A percentile compares a stretch with the other conserved stretches of the same genome.
phyloP scores from a whole-genome alignment of 139 green algal genomes.

The Chlamydomonas sphaeroides region DNA sequence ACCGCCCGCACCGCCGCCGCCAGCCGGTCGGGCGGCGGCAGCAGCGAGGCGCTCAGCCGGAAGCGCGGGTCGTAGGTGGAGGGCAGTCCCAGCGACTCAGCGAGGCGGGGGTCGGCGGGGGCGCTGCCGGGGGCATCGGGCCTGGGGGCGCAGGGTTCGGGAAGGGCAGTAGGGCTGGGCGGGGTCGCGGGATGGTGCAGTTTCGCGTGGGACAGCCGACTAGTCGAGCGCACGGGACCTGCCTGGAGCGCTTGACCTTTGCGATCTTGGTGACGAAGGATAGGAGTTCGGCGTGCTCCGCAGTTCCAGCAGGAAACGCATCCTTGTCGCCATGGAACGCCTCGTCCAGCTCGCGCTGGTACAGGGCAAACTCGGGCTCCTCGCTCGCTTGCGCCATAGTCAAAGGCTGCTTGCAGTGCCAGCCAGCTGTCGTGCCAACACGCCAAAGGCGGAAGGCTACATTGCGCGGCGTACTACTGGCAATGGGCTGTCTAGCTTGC shows the following conservation, averaged over 20 bases:
- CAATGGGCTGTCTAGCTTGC: no score
- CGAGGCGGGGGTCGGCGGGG: background rate
- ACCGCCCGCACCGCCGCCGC: background rate
- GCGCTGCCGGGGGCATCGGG: background rate
- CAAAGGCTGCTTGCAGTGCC: no score
- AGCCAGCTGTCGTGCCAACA: no score
- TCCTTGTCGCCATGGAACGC: constrained; percentile 31
- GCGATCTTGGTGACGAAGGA: constrained; percentile 18
- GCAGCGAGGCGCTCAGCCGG: background rate
- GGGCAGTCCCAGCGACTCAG: constrained; percentile 32
- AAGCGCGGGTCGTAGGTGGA: constrained; percentile 34
- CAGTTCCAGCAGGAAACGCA: constrained; percentile 20
- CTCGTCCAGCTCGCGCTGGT: constrained; percentile 43
- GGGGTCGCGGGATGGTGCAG: no score
- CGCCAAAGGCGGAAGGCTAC: no score
- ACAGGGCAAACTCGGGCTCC: background rate
- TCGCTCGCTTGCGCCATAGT: background rate
- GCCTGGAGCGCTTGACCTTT: background rate
- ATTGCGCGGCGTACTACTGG: no score
- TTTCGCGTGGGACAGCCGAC: no score
- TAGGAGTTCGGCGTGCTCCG: constrained; percentile 44
- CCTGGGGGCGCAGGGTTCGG: background rate
- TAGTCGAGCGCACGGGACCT: no score
- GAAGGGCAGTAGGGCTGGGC: no score
- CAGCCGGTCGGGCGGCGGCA: background rate